Evolutionary conservation across 768 basidiomycete genomes (phyloP).

Genomic region (Hericium alpestre): DNA sequence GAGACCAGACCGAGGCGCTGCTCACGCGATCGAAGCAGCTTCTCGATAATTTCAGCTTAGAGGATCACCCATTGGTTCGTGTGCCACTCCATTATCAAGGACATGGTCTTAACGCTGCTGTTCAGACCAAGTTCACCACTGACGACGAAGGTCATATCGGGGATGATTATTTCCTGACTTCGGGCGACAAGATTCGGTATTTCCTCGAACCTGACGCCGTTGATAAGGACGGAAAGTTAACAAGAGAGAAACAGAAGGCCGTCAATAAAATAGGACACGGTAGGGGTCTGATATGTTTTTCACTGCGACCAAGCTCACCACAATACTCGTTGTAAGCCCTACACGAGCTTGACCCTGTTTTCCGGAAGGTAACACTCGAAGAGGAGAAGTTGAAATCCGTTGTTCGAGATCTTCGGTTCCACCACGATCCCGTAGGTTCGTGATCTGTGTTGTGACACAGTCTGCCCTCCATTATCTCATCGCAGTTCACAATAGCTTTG

Average conservation of each 20-base stretch:
- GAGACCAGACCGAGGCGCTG: slow-evolving; percentile 49
- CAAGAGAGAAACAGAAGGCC: slow-evolving; percentile 57
- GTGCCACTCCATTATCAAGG: not conserved
- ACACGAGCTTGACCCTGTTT: slow-evolving; percentile 77
- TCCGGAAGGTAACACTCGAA: slow-evolving; percentile 69
- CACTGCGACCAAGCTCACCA: not conserved
- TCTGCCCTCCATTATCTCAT: not conserved
- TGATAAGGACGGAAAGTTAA: slow-evolving; percentile 56
- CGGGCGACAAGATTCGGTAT: slow-evolving; percentile 90
- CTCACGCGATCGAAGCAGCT: slow-evolving; percentile 64
- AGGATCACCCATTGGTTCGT: slow-evolving; percentile 71
- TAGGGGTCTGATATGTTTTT: slow-evolving; percentile 15
- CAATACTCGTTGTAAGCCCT: slow-evolving; percentile 38
- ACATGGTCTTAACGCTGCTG: not conserved
- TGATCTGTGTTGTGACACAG: not conserved
- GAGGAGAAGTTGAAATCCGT: slow-evolving; percentile 60
- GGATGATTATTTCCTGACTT: slow-evolving; percentile 86
- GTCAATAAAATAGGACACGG: slow-evolving; percentile 97
- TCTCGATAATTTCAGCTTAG: slow-evolving; percentile 65
- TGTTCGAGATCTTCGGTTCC: slow-evolving; percentile 71
- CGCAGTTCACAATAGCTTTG: slow-evolving; percentile 37
- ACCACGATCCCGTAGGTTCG: slow-evolving; percentile 75
- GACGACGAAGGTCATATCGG: slow-evolving; percentile 69
- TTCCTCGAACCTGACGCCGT: slow-evolving; percentile 91
- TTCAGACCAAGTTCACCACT: slow-evolving; percentile 84